Conservation (phyloP, 73 alveolate species). For the Uronychia binucleata region DNA sequence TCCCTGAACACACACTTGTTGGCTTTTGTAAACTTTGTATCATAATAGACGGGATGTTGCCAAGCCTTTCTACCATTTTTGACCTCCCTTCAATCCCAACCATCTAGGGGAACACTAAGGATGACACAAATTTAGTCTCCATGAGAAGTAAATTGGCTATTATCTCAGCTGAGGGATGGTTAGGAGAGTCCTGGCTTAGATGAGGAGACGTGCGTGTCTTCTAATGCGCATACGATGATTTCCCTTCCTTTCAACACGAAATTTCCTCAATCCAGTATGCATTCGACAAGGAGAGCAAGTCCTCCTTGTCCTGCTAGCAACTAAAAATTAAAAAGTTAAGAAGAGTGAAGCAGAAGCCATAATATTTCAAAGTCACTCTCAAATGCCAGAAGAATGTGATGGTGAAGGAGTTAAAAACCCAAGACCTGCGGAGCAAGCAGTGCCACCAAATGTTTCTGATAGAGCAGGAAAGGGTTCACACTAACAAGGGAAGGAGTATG, state of each 20-base stretch:
- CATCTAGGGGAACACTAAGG: too few relatives aligned
- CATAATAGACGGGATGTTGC: too few relatives aligned
- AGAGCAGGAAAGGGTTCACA: background rate
- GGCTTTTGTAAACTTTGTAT: too few relatives aligned
- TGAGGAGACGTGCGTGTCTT: background rate
- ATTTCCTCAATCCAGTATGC: background rate
- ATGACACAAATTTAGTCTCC: too few relatives aligned
- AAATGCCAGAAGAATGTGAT: background rate
- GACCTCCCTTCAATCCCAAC: too few relatives aligned
- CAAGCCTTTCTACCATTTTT: too few relatives aligned
- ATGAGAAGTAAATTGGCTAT: background rate
- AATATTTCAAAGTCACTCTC: background rate
- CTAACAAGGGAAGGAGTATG: background rate
- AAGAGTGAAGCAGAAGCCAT: background rate
- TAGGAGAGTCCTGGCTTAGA: background rate
- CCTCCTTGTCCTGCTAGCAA: too few relatives aligned
- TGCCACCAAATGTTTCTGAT: background rate
- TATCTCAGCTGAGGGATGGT: background rate
- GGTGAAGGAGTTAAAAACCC: background rate
- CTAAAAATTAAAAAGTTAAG: background rate
- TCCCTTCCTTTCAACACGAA: background rate
- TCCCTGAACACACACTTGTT: too few relatives aligned
- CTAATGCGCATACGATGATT: background rate
- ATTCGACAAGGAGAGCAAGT: background rate
- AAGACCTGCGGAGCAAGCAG: background rate